Conservation (phyloP, 179 eudicot species). For the Vitellaria paradoxa region DNA sequence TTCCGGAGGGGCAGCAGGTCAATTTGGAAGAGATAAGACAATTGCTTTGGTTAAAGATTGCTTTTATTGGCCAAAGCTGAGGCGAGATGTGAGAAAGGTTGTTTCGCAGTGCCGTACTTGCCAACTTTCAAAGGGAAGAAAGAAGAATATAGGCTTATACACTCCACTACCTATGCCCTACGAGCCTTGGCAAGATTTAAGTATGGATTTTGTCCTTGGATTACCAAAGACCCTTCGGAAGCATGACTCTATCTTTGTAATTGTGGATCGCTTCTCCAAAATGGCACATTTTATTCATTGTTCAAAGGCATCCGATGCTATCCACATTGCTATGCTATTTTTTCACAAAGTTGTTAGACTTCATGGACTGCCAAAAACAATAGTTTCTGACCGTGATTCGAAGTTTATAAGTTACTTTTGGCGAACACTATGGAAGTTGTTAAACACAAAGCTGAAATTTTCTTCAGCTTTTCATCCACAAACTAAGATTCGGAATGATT, state of each 20-base stretch:
- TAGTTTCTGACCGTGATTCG: constrained; percentile 3
- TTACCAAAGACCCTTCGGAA: not conserved
- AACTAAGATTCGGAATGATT: too few relatives aligned
- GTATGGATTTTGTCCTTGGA: not conserved
- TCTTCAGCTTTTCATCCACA: constrained; percentile 3
- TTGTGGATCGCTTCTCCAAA: not conserved
- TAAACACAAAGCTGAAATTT: not conserved
- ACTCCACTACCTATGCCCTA: not conserved
- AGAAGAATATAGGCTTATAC: not conserved
- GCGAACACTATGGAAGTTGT: constrained; percentile 3
- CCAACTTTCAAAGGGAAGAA: not conserved
- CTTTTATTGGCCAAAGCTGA: not conserved
- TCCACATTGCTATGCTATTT: not conserved
- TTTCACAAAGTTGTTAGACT: not conserved
- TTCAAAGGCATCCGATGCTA: not conserved
- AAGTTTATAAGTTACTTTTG: constrained; percentile 10
- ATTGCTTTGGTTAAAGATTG: not conserved
- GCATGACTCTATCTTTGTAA: not conserved
- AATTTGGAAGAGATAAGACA: constrained; percentile 5
- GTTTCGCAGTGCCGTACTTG: not conserved
- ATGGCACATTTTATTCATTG: not conserved
- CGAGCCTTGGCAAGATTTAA: constrained; percentile 1
- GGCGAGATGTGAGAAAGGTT: not conserved
- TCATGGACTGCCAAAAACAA: not conserved
- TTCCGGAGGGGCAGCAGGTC: not conserved